Evolutionary conservation across 768 basidiomycete genomes (phyloP).

Genomic region (Pholiota microspora): DNA sequence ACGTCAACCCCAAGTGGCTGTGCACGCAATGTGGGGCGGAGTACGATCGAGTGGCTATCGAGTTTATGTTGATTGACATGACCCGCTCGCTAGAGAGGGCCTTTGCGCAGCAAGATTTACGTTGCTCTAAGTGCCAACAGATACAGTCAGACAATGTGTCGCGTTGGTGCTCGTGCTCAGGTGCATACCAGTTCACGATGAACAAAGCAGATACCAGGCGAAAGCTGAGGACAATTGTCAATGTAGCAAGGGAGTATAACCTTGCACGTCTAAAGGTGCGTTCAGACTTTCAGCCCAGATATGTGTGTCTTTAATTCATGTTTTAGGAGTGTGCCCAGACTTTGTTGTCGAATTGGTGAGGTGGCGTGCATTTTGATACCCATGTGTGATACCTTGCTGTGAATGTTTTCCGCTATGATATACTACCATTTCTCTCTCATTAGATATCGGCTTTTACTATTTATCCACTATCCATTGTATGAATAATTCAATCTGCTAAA

Average conservation of each 20-base stretch:
- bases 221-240: constrained; percentile 78
- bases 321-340: constrained; percentile 45
- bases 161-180: constrained; percentile 85
- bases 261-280: constrained; percentile 65
- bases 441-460: too few relatives aligned
- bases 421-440: background rate
- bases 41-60: constrained; percentile 87
- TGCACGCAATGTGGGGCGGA: constrained; percentile 77
- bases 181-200: constrained; percentile 70
- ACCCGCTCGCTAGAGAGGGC: constrained; percentile 67
- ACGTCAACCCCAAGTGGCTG: constrained; percentile 59
- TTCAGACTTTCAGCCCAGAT: constrained; percentile 2
- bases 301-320: background rate
- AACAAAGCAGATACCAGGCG: constrained; percentile 71
- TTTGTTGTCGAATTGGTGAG: constrained; percentile 42
- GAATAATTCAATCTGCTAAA: too few relatives aligned
- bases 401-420: background rate
- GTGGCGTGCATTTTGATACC: constrained; percentile 6
- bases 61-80: constrained; percentile 79
- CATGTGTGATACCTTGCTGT: constrained; percentile 1
- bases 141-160: constrained; percentile 88
- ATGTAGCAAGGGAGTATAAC: constrained; percentile 75
- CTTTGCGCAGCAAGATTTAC: constrained; percentile 87
- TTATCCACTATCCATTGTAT: too few relatives aligned
- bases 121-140: constrained; percentile 87